phyloP scores from a whole-genome alignment of 371 early-diverging fungal genomes.

The Saksenaea oblongispora region DNA sequence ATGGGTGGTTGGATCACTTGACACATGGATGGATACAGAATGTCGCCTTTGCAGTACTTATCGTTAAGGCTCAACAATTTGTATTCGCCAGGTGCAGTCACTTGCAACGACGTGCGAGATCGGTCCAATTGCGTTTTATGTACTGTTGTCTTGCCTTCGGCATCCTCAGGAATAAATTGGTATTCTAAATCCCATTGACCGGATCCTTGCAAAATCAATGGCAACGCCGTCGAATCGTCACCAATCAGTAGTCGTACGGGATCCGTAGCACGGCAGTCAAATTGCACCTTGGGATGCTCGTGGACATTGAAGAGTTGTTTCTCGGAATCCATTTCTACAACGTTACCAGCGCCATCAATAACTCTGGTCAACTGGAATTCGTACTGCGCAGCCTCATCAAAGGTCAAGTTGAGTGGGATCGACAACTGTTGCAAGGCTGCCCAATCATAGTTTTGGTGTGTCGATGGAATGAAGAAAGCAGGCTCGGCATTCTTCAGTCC shows the following conservation, averaged over 20 bases:
- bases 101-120: constrained; percentile 18
- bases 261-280: constrained; percentile 34
- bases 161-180: constrained; percentile 9
- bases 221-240: constrained; percentile 23
- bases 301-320: constrained; percentile 31
- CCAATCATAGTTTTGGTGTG: constrained; percentile 31
- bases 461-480: constrained; percentile 20
- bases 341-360: constrained; percentile 48
- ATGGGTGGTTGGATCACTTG: constrained; percentile 45
- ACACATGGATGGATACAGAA: constrained; percentile 43
- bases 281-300: constrained; percentile 34
- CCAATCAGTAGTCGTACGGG: constrained; percentile 44
- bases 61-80: constrained; percentile 33
- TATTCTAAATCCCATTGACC: constrained; percentile 38
- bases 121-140: background rate
- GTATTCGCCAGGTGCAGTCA: constrained; percentile 41
- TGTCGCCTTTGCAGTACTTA: constrained; percentile 38
- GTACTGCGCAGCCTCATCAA: constrained; percentile 27
- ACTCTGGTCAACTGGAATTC: constrained; percentile 30
- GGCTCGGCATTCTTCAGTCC: constrained; percentile 25
- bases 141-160: background rate
- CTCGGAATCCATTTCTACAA: constrained; percentile 19
- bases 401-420: constrained; percentile 32
- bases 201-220: constrained; percentile 33
- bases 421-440: constrained; percentile 31